Evolutionary conservation across 2,329 filamentous ascomycete species (phyloP).

Genomic region (Fusarium sp.): DNA sequence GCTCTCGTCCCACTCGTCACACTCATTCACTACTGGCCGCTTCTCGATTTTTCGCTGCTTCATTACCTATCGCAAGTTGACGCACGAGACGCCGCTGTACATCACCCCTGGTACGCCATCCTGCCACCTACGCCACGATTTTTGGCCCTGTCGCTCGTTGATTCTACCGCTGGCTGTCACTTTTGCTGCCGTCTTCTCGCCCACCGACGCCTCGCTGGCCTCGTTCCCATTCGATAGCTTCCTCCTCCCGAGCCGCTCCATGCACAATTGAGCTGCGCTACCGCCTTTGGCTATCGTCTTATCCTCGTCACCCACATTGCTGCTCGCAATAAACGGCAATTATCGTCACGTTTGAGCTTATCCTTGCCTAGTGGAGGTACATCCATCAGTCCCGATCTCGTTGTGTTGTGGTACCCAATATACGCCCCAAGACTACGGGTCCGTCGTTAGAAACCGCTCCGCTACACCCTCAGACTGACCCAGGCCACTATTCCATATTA

Average conservation of each 20-base stretch:
- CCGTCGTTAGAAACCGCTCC: slow-evolving; percentile 49
- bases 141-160: slow-evolving; percentile 41
- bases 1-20: slow-evolving; percentile 48
- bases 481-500: slow-evolving; percentile 50
- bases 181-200: slow-evolving; percentile 26
- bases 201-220: slow-evolving; percentile 32
- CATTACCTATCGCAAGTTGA: slow-evolving; percentile 37
- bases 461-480: slow-evolving; percentile 48
- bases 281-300: slow-evolving; percentile 15
- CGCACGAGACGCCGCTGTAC: slow-evolving; percentile 35
- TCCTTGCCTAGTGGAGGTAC: slow-evolving; percentile 41
- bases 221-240: slow-evolving; percentile 37
- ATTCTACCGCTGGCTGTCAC: slow-evolving; percentile 36
- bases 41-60: slow-evolving; percentile 36
- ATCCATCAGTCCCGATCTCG: slow-evolving; percentile 38
- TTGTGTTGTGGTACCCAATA: slow-evolving; percentile 45
- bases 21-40: slow-evolving; percentile 35
- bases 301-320: slow-evolving; percentile 20
- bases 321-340: slow-evolving; percentile 36
- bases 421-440: slow-evolving; percentile 48
- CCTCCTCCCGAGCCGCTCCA: slow-evolving; percentile 31
- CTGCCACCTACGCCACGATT: slow-evolving; percentile 41
- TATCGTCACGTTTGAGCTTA: slow-evolving; percentile 32
- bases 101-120: slow-evolving; percentile 42
- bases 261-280: slow-evolving; percentile 39